A percentile compares a stretch with the other conserved stretches of the same genome.
Evolutionary conservation across 768 basidiomycete genomes (phyloP).

Genomic region (Suillus alpinus): DNA sequence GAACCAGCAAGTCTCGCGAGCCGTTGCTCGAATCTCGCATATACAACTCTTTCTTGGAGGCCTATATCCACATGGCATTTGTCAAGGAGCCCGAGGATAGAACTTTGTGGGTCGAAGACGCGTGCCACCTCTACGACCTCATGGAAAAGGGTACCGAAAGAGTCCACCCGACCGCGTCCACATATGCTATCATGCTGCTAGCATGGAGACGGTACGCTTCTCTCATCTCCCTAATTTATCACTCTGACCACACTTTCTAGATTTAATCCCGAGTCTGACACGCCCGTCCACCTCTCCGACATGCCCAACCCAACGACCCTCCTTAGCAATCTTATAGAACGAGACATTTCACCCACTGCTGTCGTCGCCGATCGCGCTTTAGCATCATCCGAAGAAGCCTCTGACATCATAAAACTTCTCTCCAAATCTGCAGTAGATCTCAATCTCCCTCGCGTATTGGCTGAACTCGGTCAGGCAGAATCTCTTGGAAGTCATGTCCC

Average conservation of each 20-base stretch:
- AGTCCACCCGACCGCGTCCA: conserved; percentile 49
- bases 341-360: conserved; percentile 45
- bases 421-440: conserved; percentile 60
- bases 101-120: conserved; percentile 59
- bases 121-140: conserved; percentile 55
- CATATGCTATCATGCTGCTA: conserved; percentile 70
- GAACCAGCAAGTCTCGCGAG: conserved; percentile 39
- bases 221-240: not conserved
- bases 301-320: conserved; percentile 27
- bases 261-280: conserved; percentile 36
- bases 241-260: conserved; percentile 26
- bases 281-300: conserved; percentile 14
- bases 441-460: conserved; percentile 47
- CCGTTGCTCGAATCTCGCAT: conserved; percentile 45
- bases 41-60: conserved; percentile 67
- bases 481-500: conserved; percentile 36
- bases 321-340: conserved; percentile 44
- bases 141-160: conserved; percentile 52
- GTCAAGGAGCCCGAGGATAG: conserved; percentile 42
- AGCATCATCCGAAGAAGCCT: conserved; percentile 52
- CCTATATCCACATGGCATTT: conserved; percentile 59
- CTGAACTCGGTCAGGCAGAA: conserved; percentile 56
- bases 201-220: conserved; percentile 51
- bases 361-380: conserved; percentile 61
- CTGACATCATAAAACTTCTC: conserved; percentile 51